These are phyloP conservation scores for Zasmidium cellare DNA, from an alignment of 2,329 filamentous ascomycete species.

Conservation along the genomic window DNA sequence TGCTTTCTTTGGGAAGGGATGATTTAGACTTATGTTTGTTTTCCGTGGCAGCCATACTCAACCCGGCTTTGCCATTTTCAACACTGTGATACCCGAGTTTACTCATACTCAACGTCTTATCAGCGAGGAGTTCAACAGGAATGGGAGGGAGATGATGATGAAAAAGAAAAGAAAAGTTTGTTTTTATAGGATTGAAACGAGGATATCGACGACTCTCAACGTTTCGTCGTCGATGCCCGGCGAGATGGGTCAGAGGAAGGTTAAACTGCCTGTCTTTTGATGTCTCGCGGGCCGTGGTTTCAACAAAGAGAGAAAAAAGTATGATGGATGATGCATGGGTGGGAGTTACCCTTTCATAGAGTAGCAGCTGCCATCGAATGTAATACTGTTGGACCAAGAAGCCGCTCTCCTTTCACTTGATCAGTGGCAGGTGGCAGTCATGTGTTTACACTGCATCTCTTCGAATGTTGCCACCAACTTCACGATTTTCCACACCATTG, in stretches of 20 bases:
- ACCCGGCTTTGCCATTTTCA: slow-evolving; percentile 26
- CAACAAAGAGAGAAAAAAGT: neutral
- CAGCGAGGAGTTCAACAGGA: slow-evolving; percentile 35
- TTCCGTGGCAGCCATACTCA: slow-evolving; percentile 15
- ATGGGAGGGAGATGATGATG: slow-evolving; percentile 9
- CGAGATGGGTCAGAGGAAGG: neutral
- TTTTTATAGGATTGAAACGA: slow-evolving; percentile 6
- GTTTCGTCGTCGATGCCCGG: slow-evolving; percentile 4
- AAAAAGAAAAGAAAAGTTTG: slow-evolving; percentile 24
- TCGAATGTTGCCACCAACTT: too few relatives aligned
- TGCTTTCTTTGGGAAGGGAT: neutral
- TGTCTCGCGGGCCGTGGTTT: neutral
- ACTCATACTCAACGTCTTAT: slow-evolving; percentile 29
- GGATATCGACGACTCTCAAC: slow-evolving; percentile 29
- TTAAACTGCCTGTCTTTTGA: neutral
- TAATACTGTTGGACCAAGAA: neutral
- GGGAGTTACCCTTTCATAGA: slow-evolving; percentile 2
- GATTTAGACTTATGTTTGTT: slow-evolving; percentile 13
- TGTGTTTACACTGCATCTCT: neutral
- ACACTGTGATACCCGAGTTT: slow-evolving; percentile 33
- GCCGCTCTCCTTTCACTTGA: neutral
- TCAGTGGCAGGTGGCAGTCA: neutral
- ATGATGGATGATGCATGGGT: neutral
- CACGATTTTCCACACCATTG: neutral
- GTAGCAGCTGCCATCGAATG: slow-evolving; percentile 1